These are phyloP conservation scores for Tilletia caries DNA, from an alignment of 1,284 basidiomycete genomes.

Conservation along the genomic window DNA sequence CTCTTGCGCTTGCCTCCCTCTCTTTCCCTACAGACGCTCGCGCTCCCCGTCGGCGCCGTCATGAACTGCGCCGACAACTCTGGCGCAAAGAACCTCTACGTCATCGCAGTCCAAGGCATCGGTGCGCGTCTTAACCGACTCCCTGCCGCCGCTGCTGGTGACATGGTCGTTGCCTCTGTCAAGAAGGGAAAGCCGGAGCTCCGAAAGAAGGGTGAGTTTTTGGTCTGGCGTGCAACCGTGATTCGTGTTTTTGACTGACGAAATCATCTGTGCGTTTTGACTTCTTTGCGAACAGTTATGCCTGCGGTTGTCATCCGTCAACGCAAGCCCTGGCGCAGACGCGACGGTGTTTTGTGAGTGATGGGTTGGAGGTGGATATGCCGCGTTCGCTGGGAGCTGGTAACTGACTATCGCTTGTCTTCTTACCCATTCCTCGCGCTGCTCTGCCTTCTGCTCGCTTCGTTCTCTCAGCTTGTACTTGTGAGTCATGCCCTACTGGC, in stretches of 20 bases:
- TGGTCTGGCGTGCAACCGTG: constrained; percentile 17
- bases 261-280: constrained; percentile 15
- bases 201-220: constrained; percentile 89
- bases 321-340: constrained; percentile 96
- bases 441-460: too few relatives aligned
- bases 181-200: constrained; percentile 99
- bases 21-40: constrained; percentile 31
- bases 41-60: constrained; percentile 93
- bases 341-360: constrained; percentile 79
- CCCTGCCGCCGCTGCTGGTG: constrained; percentile 94
- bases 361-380: too few relatives aligned
- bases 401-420: too few relatives aligned
- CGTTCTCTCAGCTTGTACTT: too few relatives aligned
- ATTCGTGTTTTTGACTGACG: too few relatives aligned
- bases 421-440: too few relatives aligned
- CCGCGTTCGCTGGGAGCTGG: too few relatives aligned
- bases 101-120: constrained; percentile 87
- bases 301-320: constrained; percentile 95
- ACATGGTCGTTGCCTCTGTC: constrained; percentile 98
- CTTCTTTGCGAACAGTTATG: constrained; percentile 75
- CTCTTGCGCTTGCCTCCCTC: background rate
- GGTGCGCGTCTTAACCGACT: constrained; percentile 96
- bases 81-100: constrained; percentile 89
- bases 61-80: constrained; percentile 99
- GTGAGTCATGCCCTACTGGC: too few relatives aligned